Evolutionary conservation across 192 early-diverging fungal genomes (phyloP).

Genomic region (Mortierella hygrophila): DNA sequence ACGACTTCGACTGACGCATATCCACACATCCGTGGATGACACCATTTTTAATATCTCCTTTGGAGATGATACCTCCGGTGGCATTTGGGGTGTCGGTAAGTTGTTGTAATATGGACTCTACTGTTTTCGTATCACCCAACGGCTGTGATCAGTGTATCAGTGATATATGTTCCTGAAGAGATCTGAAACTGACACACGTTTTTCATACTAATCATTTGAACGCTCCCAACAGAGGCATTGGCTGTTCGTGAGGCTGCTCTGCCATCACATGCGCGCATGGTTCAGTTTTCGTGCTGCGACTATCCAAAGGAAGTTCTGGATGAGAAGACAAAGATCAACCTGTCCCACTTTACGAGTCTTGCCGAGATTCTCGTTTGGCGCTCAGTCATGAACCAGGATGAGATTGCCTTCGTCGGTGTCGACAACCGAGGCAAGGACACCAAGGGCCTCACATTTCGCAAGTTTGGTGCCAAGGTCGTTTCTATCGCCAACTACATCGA

Average conservation of each 20-base stretch:
- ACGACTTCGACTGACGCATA: slow-evolving; percentile 64
- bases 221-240: slow-evolving; percentile 28
- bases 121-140: neutral
- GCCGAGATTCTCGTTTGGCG: slow-evolving; percentile 84
- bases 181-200: neutral
- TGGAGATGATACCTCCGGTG: slow-evolving; percentile 61
- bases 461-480: slow-evolving; percentile 76
- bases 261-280: slow-evolving; percentile 53
- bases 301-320: slow-evolving; percentile 72
- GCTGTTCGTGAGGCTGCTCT: slow-evolving; percentile 49
- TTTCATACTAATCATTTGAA: neutral
- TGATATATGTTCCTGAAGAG: neutral
- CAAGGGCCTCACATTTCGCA: slow-evolving; percentile 77
- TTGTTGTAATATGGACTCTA: neutral
- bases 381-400: slow-evolving; percentile 71
- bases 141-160: neutral
- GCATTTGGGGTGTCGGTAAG: slow-evolving; percentile 63
- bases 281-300: slow-evolving; percentile 82
- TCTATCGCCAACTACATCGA: slow-evolving; percentile 73
- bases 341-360: slow-evolving; percentile 76
- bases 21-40: slow-evolving; percentile 69
- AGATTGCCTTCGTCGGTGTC: slow-evolving; percentile 69
- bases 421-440: slow-evolving; percentile 72
- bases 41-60: slow-evolving; percentile 74
- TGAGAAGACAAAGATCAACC: slow-evolving; percentile 76